Percentiles rank a stretch among this genome's conserved stretches.
These are phyloP conservation scores for Yarrowia hollandica DNA, from an alignment of 805 yeast species.

Conservation along the genomic window DNA sequence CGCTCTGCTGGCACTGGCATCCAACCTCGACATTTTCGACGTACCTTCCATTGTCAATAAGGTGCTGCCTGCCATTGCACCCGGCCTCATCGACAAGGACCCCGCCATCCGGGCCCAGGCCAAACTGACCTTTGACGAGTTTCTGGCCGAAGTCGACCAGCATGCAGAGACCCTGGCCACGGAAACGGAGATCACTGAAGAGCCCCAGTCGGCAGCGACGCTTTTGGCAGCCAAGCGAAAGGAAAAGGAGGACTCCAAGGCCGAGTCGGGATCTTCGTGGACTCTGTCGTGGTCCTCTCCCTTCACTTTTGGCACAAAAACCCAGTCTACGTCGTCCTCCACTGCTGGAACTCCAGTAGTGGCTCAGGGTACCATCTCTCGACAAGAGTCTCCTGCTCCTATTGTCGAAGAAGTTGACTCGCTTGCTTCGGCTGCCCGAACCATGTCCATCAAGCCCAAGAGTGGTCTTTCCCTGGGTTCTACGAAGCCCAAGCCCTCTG, in stretches of 20 bases:
- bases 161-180: constrained; percentile 8
- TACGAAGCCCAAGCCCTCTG: neutral
- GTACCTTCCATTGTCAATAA: constrained; percentile 77
- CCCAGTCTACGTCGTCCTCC: constrained; percentile 14
- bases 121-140: constrained; percentile 60
- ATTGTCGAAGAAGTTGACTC: constrained; percentile 8
- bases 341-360: constrained; percentile 5
- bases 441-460: constrained; percentile 24
- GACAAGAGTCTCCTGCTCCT: constrained; percentile 14
- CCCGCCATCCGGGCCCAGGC: constrained; percentile 72
- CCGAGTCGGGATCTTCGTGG: constrained; percentile 14
- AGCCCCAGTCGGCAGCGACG: constrained; percentile 8
- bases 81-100: constrained; percentile 76
- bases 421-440: neutral
- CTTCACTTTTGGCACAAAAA: constrained; percentile 19
- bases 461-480: constrained; percentile 10
- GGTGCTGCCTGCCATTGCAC: constrained; percentile 80
- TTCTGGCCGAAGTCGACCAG: constrained; percentile 54
- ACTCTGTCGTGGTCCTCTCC: constrained; percentile 26
- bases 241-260: constrained; percentile 14
- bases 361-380: constrained; percentile 22
- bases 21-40: constrained; percentile 62
- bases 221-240: constrained; percentile 14
- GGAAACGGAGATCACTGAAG: constrained; percentile 13
- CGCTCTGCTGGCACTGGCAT: constrained; percentile 71